Conservation (phyloP, 2,329 filamentous ascomycete genomes). For the Monilinia fructicola region DNA sequence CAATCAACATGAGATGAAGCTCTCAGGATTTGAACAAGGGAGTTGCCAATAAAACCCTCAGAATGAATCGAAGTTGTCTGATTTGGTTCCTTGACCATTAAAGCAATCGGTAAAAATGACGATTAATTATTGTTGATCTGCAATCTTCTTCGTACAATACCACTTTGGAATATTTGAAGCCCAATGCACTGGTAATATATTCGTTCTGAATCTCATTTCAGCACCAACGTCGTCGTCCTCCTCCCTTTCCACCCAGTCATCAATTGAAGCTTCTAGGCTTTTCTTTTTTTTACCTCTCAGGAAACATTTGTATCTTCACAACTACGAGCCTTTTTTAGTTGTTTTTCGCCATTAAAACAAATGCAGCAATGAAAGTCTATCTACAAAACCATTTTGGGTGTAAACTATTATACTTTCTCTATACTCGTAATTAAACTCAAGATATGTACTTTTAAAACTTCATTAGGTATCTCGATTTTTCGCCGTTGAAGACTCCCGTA, state of each 20-base stretch:
- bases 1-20: neutral
- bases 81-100: neutral
- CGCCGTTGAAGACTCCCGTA: conserved; percentile 26
- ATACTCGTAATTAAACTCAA: conserved; percentile 5
- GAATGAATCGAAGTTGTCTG: neutral
- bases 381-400: neutral
- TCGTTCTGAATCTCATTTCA: neutral
- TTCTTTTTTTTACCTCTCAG: neutral
- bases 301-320: neutral
- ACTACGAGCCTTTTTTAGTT: neutral
- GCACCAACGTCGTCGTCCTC: neutral
- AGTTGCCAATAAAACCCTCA: conserved; percentile 6
- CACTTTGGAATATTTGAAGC: neutral
- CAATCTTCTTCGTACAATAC: conserved; percentile 7
- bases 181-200: neutral
- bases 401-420: neutral
- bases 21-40: neutral
- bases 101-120: neutral
- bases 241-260: neutral
- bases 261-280: neutral
- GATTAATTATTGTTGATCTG: neutral
- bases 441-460: conserved; percentile 16
- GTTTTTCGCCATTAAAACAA: neutral
- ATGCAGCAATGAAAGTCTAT: neutral
- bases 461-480: conserved; percentile 16